Base-by-base conservation (phyloP, 306 rosid genomes). In the Quercus mongolica region DNA sequence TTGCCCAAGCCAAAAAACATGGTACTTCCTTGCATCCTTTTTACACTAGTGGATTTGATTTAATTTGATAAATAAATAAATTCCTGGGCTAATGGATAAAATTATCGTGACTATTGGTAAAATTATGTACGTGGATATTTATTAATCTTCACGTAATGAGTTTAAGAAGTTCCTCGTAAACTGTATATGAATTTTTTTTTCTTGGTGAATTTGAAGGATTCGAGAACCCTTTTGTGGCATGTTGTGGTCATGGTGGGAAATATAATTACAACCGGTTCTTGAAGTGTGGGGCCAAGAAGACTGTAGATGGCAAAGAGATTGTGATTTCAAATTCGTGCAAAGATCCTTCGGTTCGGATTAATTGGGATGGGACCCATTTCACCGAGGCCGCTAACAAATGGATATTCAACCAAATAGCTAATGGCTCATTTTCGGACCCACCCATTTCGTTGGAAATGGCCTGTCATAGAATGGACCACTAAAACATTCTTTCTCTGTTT, bases 211-310 rank as follows among this genome's bases (percentile, higher is more conserved):
- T 54, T 84, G 91, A 78, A 94, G 97, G 98, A 71, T 92, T 94
- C 75, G 56, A 76, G 85, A 73, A 83, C 33, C 88, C 97, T 1
- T 31, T 94, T 52, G 85, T 86, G 74, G 91, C 97, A 19, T 94
- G 98, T 41, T 94, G 98, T 80, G 94, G 97, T 2, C 94, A 94
- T 38, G 97, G 97, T 62, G 97, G 94, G 44, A 88, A 87, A 80
- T 90, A 89, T 73, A 94, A 94, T 76, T 89, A 72, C 85, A 92
- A 90, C 20, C 0, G 56, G 58, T 57, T 86, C 6, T 25, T 62
- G 23, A 92, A 90, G 55, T 94, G 98, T 78, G 98, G 97, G 26
- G 82, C 76, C 26, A 89, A 81, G 88, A 80, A 64, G 10, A 63
- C n/a, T 52, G 23, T 85, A 57, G 49, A 86, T 46, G 97, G 91